Percentiles rank a stretch among this genome's conserved stretches.
Evolutionary conservation across 345 rosid genomes (phyloP).

Genomic region (Pugionium cornutum): DNA sequence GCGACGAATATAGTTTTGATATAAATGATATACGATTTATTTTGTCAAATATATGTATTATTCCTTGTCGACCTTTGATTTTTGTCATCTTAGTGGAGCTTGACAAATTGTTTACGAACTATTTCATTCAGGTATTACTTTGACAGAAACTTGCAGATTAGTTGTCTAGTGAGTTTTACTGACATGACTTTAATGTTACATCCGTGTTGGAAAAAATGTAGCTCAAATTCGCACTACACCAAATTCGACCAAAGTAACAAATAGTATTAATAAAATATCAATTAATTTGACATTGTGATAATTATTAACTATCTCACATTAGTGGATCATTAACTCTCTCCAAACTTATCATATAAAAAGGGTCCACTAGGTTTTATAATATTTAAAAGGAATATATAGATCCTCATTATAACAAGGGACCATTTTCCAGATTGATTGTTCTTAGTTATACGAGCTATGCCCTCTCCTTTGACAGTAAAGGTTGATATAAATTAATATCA

Average conservation of each 20-base stretch:
- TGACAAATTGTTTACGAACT: no score
- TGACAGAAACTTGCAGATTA: not conserved
- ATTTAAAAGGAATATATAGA: constrained; percentile 7
- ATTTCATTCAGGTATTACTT: no score
- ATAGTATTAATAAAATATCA: not conserved
- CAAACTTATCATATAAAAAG: constrained; percentile 24
- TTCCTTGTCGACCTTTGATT: no score
- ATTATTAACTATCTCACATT: constrained; percentile 10
- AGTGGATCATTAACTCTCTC: constrained; percentile 24
- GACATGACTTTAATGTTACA: not conserved
- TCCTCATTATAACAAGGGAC: constrained; percentile 5
- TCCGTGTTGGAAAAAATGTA: not conserved
- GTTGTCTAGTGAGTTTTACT: not conserved
- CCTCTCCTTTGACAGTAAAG: constrained; percentile 15
- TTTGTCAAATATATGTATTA: no score
- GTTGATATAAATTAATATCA: constrained; percentile 18
- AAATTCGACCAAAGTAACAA: not conserved
- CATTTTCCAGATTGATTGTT: constrained; percentile 24
- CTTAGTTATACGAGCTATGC: constrained; percentile 30
- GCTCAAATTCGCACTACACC: not conserved
- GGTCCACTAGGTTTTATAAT: constrained; percentile 25
- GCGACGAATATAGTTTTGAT: no score
- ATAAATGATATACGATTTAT: no score
- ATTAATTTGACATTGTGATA: constrained; percentile 7
- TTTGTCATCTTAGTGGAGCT: no score